Percentiles rank a stretch among this genome's conserved stretches.
Conservation (phyloP, 2,329 filamentous ascomycete genomes). For the Gaeumannomyces sp. region DNA sequence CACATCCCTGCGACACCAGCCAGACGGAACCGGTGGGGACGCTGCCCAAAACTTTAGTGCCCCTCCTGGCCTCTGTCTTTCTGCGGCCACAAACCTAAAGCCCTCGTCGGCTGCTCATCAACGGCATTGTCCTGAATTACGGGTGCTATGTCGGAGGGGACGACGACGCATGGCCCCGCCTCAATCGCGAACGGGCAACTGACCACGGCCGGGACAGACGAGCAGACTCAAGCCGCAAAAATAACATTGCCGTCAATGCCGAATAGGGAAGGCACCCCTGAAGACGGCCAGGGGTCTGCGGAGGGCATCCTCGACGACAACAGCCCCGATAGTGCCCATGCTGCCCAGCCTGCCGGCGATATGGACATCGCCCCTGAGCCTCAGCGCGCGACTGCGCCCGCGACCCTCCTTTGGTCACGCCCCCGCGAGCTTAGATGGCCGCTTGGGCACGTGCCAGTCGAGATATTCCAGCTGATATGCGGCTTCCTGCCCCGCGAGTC, state of each 20-base stretch:
- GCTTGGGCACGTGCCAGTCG: constrained; percentile 43
- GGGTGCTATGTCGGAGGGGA: neutral
- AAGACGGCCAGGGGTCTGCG: no score
- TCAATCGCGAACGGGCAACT: neutral
- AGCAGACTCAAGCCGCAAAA: neutral
- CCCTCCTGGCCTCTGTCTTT: neutral
- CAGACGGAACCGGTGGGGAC: neutral
- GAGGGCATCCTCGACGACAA: neutral
- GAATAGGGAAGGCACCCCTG: neutral
- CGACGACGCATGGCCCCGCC: no score
- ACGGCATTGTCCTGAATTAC: neutral
- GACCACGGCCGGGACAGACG: no score
- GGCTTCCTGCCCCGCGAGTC: constrained; percentile 49
- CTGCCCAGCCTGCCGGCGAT: no score
- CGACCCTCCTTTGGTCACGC: neutral
- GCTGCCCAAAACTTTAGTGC: neutral
- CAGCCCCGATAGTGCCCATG: neutral
- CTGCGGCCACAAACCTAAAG: no score
- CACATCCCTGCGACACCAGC: neutral
- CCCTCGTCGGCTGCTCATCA: neutral
- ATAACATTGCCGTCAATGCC: neutral
- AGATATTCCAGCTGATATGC: constrained; percentile 55
- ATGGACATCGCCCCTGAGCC: no score
- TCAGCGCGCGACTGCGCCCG: no score
- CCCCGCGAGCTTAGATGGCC: neutral